Evolutionary conservation across 1,284 basidiomycete genomes (phyloP).

Genomic region (Tilletia walkeri): DNA sequence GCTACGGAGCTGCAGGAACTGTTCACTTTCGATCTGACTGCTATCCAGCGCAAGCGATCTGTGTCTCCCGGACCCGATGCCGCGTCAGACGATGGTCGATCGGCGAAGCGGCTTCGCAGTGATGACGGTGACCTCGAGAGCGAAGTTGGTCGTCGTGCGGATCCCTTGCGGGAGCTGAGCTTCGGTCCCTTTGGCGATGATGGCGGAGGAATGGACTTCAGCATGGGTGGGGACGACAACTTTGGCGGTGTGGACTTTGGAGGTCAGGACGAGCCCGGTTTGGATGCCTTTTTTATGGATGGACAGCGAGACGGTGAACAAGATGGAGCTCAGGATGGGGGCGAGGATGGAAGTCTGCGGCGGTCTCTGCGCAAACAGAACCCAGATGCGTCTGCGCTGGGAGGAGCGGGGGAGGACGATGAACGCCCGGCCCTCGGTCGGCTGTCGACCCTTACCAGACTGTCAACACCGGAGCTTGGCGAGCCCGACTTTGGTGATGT

Average conservation of each 20-base stretch:
- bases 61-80: constrained; percentile 19
- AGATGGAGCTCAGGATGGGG: constrained; percentile 45
- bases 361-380: not conserved
- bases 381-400: not conserved
- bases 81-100: constrained; percentile 54
- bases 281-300: constrained; percentile 29
- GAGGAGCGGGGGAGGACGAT: constrained; percentile 4
- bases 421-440: constrained; percentile 26
- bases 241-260: not conserved
- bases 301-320: not conserved
- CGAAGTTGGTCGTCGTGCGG: constrained; percentile 64
- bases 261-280: not conserved
- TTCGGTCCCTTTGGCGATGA: constrained; percentile 53
- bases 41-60: constrained; percentile 57
- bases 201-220: constrained; percentile 47
- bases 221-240: constrained; percentile 49
- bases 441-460: constrained; percentile 38
- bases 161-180: constrained; percentile 25
- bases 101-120: constrained; percentile 50
- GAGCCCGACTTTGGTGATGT: constrained; percentile 61
- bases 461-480: constrained; percentile 61
- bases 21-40: constrained; percentile 72
- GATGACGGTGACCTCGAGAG: constrained; percentile 51
- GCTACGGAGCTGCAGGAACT: constrained; percentile 76
- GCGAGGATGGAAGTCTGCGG: constrained; percentile 53